phyloP scores from a whole-genome alignment of 2,329 filamentous ascomycete genomes.

The Coniella vitis region DNA sequence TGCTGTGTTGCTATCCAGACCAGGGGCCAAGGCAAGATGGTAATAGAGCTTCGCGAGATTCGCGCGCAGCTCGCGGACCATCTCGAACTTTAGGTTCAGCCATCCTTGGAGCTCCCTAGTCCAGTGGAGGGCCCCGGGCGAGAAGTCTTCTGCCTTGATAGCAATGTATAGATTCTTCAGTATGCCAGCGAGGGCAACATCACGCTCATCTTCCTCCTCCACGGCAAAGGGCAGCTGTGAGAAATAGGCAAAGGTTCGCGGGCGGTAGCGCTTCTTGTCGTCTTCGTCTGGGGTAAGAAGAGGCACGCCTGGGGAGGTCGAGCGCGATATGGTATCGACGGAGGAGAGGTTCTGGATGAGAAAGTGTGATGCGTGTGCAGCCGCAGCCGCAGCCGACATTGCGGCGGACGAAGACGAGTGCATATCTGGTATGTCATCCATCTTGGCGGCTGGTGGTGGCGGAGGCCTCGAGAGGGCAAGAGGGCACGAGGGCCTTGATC shows the following conservation, averaged over 20 bases:
- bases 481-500: background rate
- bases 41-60: conserved; percentile 89
- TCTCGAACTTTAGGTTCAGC: conserved; percentile 96
- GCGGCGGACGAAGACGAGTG: conserved; percentile 23
- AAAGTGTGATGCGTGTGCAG: conserved; percentile 31
- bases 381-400: conserved; percentile 28
- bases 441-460: conserved; percentile 13
- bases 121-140: conserved; percentile 91
- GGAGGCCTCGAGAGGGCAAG: background rate
- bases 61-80: conserved; percentile 74
- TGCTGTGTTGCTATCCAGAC: conserved; percentile 71
- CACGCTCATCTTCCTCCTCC: conserved; percentile 71
- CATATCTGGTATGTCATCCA: conserved; percentile 29
- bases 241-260: conserved; percentile 90
- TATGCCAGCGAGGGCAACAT: conserved; percentile 76
- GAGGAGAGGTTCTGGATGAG: conserved; percentile 33
- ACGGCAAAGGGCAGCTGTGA: conserved; percentile 81
- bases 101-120: conserved; percentile 92
- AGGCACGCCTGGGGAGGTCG: conserved; percentile 71
- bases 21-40: conserved; percentile 83
- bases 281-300: conserved; percentile 41
- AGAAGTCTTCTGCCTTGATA: conserved; percentile 87
- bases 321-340: conserved; percentile 70
- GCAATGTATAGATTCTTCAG: conserved; percentile 90
- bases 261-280: conserved; percentile 63